Base-by-base conservation (phyloP, 2,329 filamentous ascomycete genomes). In the Grosmannia huntii region DNA sequence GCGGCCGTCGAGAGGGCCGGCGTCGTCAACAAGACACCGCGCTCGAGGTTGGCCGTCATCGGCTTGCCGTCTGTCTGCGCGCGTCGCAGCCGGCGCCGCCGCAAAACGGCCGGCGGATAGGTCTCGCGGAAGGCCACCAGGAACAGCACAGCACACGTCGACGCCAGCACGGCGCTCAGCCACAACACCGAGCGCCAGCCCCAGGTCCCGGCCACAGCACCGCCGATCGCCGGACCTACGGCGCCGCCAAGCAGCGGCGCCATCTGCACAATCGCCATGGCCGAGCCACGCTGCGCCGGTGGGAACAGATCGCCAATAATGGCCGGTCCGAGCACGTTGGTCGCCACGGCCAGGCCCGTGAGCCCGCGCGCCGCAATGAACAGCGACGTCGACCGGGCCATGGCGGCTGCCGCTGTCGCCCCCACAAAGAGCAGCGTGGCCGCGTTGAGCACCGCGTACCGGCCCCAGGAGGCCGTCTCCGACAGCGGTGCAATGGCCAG, bases 361-460 rank as follows among this genome's bases (percentile, higher is more conserved):
- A 89, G 78, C 69, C 88, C 88, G 25, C 86, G 80, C 28, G 87
- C 73, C 19, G 86, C 75, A 41, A 89, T 72, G 3, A 90, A 72
- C 1, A 80, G 78, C 46, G 72, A 71, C 58, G 84, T 81, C 62
- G 79, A 84, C 16, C 50, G 57, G 12, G 60, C 60, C 19, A 77
- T 64, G 1, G 77, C 65, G 5, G 62, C 61, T 4, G 77, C 65
- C 2, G 76, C 64, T 46, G 77, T 81, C 49, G 77, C 71, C 1
- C 66, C 57, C 56, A 80, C 76, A 68, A 81, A 80, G 50, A 78
- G 67, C 6, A 73, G 59, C 64, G 81, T 83, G 65, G 75, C 76
- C 6, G 65, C 67, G 66, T 82, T 78, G 63, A 84, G 73, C 55
- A 84, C 75, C 5, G 74, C 72, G 59, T 76, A 75, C 0, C 82